Conservation (phyloP, 2,329 filamentous ascomycete genomes). For the Colletotrichum spinosum region DNA sequence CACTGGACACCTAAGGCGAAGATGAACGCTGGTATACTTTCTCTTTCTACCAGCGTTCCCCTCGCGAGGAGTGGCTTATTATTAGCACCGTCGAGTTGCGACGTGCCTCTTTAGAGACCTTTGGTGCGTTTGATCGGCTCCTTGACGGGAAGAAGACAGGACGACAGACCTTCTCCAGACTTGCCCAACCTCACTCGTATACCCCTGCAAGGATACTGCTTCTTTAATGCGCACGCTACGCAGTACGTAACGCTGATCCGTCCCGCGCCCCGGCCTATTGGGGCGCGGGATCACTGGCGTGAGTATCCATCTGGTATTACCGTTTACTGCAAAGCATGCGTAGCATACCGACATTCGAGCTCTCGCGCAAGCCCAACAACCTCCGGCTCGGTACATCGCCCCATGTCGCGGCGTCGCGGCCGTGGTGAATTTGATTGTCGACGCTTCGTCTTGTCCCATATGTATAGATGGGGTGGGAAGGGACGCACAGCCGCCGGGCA, state of each 20-base stretch:
- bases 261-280: constrained; percentile 17
- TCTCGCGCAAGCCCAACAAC: too few relatives aligned
- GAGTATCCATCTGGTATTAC: too few relatives aligned
- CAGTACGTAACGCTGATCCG: constrained; percentile 21
- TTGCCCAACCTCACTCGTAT: constrained; percentile 9
- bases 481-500: too few relatives aligned
- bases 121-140: constrained; percentile 34
- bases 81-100: constrained; percentile 26
- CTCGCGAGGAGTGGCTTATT: constrained; percentile 35
- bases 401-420: too few relatives aligned
- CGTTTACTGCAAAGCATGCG: too few relatives aligned
- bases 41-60: constrained; percentile 20
- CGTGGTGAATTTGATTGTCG: too few relatives aligned
- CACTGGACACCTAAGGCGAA: constrained; percentile 27
- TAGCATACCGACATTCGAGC: too few relatives aligned
- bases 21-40: constrained; percentile 27
- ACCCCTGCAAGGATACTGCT: constrained; percentile 12
- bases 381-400: too few relatives aligned
- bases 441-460: too few relatives aligned
- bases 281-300: constrained; percentile 24
- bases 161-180: constrained; percentile 18
- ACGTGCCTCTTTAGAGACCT: constrained; percentile 24
- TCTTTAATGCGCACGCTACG: neutral
- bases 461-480: too few relatives aligned
- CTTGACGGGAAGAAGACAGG: constrained; percentile 33